phyloP scores from a whole-genome alignment of 1,284 basidiomycete species.

The Gomphus sp. region DNA sequence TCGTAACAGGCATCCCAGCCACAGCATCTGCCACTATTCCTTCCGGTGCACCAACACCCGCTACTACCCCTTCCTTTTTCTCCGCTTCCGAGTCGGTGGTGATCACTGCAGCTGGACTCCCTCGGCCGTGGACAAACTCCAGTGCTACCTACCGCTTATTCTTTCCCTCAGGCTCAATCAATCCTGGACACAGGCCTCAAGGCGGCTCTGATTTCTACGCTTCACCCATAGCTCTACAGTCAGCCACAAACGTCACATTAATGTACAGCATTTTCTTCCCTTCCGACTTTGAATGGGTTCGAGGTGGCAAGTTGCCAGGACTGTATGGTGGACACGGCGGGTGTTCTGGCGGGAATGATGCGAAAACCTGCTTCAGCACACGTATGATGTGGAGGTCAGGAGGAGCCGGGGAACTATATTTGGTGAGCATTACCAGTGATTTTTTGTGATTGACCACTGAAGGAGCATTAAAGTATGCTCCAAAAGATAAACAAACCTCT shows the following conservation, averaged over 20 bases:
- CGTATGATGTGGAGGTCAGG: conserved; percentile 63
- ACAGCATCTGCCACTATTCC: not conserved
- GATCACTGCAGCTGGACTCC: not conserved
- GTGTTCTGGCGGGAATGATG: conserved; percentile 61
- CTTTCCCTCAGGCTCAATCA: conserved; percentile 56
- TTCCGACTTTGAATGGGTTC: conserved; percentile 52
- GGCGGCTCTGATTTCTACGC: conserved; percentile 70
- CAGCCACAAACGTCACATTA: conserved; percentile 45
- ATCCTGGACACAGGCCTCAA: conserved; percentile 45
- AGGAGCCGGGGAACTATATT: conserved; percentile 61
- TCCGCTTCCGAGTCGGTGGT: not conserved
- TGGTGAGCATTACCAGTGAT: conserved; percentile 34
- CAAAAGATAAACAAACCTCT: conserved; percentile 45
- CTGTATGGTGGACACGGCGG: conserved; percentile 58
- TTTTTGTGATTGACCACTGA: not conserved
- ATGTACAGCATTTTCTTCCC: conserved; percentile 62
- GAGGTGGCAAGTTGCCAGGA: conserved; percentile 64
- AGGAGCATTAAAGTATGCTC: conserved; percentile 47
- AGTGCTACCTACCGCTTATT: conserved; percentile 43
- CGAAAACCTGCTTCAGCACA: conserved; percentile 60
- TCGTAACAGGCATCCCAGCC: not conserved
- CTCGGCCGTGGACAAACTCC: conserved; percentile 19
- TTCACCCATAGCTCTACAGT: conserved; percentile 23
- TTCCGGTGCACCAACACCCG: not conserved
- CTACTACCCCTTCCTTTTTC: not conserved